These are phyloP conservation scores for Clonostachys sp. DNA, from an alignment of 2,329 filamentous ascomycete genomes.

Conservation along the genomic window DNA sequence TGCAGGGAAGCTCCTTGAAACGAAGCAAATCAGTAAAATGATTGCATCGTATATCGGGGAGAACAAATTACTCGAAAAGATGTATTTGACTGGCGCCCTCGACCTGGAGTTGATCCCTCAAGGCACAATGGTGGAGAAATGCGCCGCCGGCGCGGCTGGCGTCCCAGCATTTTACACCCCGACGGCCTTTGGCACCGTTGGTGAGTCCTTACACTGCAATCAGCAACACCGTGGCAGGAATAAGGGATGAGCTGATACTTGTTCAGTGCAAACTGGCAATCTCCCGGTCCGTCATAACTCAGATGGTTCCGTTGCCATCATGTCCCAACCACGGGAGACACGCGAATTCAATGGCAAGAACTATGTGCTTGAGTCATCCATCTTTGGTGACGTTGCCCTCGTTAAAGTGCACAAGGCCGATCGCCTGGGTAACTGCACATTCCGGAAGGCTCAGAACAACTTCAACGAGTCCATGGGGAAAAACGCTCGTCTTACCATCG, in stretches of 20 bases:
- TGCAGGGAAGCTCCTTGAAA: conserved; percentile 19
- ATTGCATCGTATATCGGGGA: conserved; percentile 73
- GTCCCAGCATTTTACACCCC: conserved; percentile 81
- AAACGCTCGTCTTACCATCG: conserved; percentile 71
- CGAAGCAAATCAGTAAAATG: conserved; percentile 67
- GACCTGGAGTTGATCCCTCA: conserved; percentile 74
- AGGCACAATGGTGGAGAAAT: conserved; percentile 68
- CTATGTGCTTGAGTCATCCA: conserved; percentile 73
- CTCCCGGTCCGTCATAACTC: conserved; percentile 48
- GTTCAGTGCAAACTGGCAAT: conserved; percentile 55
- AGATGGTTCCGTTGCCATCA: conserved; percentile 25
- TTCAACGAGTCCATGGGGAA: conserved; percentile 58
- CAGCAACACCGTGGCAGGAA: conserved; percentile 45
- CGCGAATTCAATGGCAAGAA: conserved; percentile 66
- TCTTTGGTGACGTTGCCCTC: conserved; percentile 73
- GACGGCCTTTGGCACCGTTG: conserved; percentile 39
- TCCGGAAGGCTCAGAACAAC: conserved; percentile 42
- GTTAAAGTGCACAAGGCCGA: conserved; percentile 74
- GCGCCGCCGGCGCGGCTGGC: conserved; percentile 68
- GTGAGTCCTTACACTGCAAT: too few species aligned
- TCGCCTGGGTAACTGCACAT: conserved; percentile 73
- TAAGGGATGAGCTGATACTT: too few species aligned
- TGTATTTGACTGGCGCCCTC: conserved; percentile 70
- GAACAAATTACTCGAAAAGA: conserved; percentile 71
- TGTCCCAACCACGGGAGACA: conserved; percentile 52